Evolutionary conservation across 306 rosid species (phyloP), one percentile per base, ranked within the genome.

Genomic region (Cucurbita maxima): DNA sequence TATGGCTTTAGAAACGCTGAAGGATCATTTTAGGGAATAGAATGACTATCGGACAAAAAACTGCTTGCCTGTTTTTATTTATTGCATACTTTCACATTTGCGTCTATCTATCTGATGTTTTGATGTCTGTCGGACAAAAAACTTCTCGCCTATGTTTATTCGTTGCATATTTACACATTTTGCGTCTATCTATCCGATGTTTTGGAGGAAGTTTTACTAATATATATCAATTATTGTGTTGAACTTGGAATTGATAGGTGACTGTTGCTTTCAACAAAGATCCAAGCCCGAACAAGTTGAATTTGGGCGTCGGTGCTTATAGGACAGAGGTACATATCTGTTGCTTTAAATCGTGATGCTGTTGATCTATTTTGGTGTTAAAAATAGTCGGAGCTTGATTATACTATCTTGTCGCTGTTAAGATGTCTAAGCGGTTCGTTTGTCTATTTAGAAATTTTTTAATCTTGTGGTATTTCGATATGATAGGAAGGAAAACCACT

Each of bases 241-340:
- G 14, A 25, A 20, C 53, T 15, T 76, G 74, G 60, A 50, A n/a
- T 62, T 25, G 66, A 73, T 81, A 95, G 99, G 97, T 95, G 63
- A 95, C 97, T 61, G 82, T 91, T 15, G 99, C 99, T 25, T 91
- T 85, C 72, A 89, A 91, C 92, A 91, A 95, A 76, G 99, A 95
- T 69, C 96, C 85, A 30, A 91, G 97, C 79, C 96, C 99, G 2
- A 41, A 79, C 67, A 95, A 91, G 90, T 79, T 95, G 83, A 95
- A 95, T 74, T 87, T 91, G 82, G 99, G 99, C 0, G 99, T 95
- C 61, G 99, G 99, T 53, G 99, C 99, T 77, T 95, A 95, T 77
- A 85, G 99, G 81, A 95, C 99, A 1, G 99, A 95, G 96, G 99
- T 94, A 56, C 9, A 37, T 15, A 45, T 48, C 43, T 51, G 10